Evolutionary conservation across 1,284 basidiomycete genomes (phyloP), one percentile per base, ranked within the genome.

Genomic region (Ustilago esculenta): DNA sequence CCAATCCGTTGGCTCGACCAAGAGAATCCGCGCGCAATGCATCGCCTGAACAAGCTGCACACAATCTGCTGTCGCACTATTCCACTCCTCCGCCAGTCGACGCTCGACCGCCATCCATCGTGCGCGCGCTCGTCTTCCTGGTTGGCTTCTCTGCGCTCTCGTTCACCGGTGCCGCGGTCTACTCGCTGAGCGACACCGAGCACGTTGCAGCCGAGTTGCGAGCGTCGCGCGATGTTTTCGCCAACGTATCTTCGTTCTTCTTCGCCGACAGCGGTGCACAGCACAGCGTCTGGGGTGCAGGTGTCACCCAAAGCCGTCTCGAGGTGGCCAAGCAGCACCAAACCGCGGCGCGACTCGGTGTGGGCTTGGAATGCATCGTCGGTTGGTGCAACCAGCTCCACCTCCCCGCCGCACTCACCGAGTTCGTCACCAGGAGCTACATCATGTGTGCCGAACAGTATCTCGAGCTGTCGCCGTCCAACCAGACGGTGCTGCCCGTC

Each of bases 401-500:
- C 8, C 32, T 74, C 0, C 60, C 54, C 4, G 14, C n/a, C 5
- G 18, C 24, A 4, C 21, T 65, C 5, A 61, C 49, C 9, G 59
- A 74, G 21, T n/a, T 53, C 11, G 41, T 75, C 15, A 63, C 63
- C 4, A 24, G 58, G 9, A 34, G 35, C 18, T 75, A 69, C 44
- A 42, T 66, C 18, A 49, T 47, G 0, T 21, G 25, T 5, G 64
- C 74, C 1, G 68, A 78, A 4, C 46, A 48, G 32, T 77, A 75
- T 23, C 17, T 76, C 17, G 58, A 63, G 1, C 54, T 78, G 1
- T 51, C 72, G 2, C 35, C 52, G 4, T 69, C 55, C 9, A 58
- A 77, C 23, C 56, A 70, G 32, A 70, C 58, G 1, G 60, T 67
- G 0, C 42, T 77, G 2, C 77, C 77, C 5, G 52, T 79, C 17